Percentiles rank a stretch among this genome's conserved stretches.
Evolutionary conservation across 495 filamentous ascomycete genomes (phyloP).

Genomic region (Xylaria castorea): DNA sequence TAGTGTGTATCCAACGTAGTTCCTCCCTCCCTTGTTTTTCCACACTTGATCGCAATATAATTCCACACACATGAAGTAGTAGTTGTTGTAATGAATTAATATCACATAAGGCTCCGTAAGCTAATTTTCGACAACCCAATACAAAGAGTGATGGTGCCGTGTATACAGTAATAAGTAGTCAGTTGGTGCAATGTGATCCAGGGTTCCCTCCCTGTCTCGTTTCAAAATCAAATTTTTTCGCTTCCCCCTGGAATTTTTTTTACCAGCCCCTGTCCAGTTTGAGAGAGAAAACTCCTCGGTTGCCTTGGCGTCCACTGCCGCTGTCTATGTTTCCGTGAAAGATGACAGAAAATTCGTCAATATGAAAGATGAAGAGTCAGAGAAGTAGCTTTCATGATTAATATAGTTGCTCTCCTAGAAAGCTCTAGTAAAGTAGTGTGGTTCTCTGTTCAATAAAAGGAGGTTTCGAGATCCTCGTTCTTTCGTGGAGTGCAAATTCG

Average conservation of each 20-base stretch:
- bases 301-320: neutral
- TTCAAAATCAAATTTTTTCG: slow-evolving; percentile 1
- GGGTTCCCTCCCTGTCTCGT: neutral
- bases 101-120: neutral
- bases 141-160: slow-evolving; percentile 20
- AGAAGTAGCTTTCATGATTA: slow-evolving; percentile 7
- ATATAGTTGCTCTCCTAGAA: slow-evolving; percentile 16
- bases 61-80: neutral
- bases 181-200: slow-evolving; percentile 1
- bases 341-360: slow-evolving; percentile 6
- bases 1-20: neutral
- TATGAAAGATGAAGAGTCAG: neutral
- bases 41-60: neutral
- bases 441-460: neutral
- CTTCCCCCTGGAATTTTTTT: neutral
- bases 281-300: neutral
- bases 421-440: neutral
- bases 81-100: slow-evolving; percentile 12
- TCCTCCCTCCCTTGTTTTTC: neutral
- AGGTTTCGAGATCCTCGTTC: neutral
- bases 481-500: neutral
- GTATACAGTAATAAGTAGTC: neutral
- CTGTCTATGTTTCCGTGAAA: slow-evolving; percentile 14
- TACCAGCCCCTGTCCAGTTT: slow-evolving; percentile 12
- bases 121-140: neutral